Conservation (phyloP, 2,329 filamentous ascomycete genomes). For the Rhexocercosporidium sp. region DNA sequence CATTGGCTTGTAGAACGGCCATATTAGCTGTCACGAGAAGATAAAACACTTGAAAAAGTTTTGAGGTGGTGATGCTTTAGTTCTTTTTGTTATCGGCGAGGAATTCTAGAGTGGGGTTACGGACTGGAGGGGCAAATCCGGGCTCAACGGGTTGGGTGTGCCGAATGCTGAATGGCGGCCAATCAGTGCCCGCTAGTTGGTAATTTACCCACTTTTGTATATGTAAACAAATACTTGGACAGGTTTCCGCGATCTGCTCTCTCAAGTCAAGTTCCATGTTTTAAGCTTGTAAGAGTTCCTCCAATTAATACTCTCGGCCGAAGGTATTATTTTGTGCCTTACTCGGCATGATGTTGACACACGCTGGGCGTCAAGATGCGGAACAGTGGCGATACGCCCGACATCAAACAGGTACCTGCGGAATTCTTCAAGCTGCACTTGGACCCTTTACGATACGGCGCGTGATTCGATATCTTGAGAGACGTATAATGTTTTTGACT, state of each 20-base stretch:
- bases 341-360: too few relatives aligned
- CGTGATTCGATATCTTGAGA: too few relatives aligned
- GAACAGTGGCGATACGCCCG: too few relatives aligned
- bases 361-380: too few relatives aligned
- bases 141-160: background rate
- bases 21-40: background rate
- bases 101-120: conserved; percentile 3
- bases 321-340: too few relatives aligned
- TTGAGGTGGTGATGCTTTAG: background rate
- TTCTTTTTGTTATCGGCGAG: background rate
- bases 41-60: background rate
- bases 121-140: background rate
- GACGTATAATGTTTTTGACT: too few relatives aligned
- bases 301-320: too few relatives aligned
- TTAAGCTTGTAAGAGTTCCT: too few relatives aligned
- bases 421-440: too few relatives aligned
- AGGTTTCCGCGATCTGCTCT: background rate
- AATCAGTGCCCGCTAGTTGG: background rate
- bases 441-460: too few relatives aligned
- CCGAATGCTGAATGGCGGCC: background rate
- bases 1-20: background rate
- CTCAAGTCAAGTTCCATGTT: too few relatives aligned
- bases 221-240: background rate
- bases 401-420: too few relatives aligned
- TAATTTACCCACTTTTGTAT: background rate